Conservation (phyloP, 192 early-diverging fungal genomes). For the Linnemannia hyalina region DNA sequence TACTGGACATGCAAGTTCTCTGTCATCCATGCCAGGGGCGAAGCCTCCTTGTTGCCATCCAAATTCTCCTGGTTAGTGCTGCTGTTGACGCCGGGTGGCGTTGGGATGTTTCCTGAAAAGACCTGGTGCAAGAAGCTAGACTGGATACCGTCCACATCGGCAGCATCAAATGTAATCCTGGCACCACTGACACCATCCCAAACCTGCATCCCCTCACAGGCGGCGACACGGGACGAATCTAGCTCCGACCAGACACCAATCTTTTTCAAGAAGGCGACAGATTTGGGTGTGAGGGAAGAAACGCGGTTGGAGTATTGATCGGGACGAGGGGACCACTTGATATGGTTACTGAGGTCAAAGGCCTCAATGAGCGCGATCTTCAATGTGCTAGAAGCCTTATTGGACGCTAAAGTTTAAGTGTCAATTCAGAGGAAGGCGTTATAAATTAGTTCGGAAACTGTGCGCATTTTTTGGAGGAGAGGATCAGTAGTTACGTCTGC, state of each 20-base stretch:
- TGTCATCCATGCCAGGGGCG: slow-evolving; percentile 84
- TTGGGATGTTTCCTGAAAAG: slow-evolving; percentile 16
- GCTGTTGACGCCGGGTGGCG: slow-evolving; percentile 9
- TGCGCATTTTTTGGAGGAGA: background rate
- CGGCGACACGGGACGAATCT: slow-evolving; percentile 66
- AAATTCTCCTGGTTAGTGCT: slow-evolving; percentile 11
- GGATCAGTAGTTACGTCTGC: background rate
- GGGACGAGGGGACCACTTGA: slow-evolving; percentile 65
- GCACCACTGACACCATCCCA: slow-evolving; percentile 83
- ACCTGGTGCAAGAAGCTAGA: slow-evolving; percentile 46
- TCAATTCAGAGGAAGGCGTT: background rate
- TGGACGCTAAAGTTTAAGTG: slow-evolving; percentile 35
- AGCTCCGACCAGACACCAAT: slow-evolving; percentile 79
- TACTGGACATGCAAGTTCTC: slow-evolving; percentile 89
- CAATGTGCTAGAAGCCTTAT: slow-evolving; percentile 49
- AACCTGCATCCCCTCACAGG: slow-evolving; percentile 80
- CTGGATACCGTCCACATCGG: slow-evolving; percentile 33
- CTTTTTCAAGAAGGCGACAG: slow-evolving; percentile 72
- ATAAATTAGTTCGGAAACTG: background rate
- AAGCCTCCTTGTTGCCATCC: slow-evolving; percentile 1
- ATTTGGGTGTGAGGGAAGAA: slow-evolving; percentile 81
- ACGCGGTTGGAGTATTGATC: slow-evolving; percentile 86
- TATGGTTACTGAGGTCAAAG: slow-evolving; percentile 70
- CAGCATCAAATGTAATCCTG: slow-evolving; percentile 73
- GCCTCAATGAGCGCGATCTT: slow-evolving; percentile 87